Percentiles rank a stretch among this genome's conserved stretches.
These are phyloP conservation scores for Tylopilus subfusipes DNA, from an alignment of 768 basidiomycete genomes.

Conservation along the genomic window DNA sequence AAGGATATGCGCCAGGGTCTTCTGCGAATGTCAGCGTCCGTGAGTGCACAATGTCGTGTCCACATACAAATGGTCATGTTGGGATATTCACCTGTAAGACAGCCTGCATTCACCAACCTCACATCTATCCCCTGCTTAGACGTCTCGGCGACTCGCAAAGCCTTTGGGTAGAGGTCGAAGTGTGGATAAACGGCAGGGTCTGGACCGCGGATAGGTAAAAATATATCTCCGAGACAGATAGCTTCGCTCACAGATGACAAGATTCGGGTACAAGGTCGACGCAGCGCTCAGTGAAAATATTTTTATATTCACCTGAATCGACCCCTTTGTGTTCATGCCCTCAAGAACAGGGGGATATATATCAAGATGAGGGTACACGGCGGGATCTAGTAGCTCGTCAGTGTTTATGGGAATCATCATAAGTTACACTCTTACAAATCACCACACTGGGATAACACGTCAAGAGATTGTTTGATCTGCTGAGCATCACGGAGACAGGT, in stretches of 20 bases:
- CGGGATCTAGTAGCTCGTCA: slow-evolving; percentile 31
- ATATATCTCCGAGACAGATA: not conserved
- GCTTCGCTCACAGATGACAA: slow-evolving; percentile 18
- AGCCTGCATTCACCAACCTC: slow-evolving; percentile 2
- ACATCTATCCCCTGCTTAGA: slow-evolving; percentile 41
- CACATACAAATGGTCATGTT: slow-evolving; percentile 29
- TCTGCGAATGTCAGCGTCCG: slow-evolving; percentile 20
- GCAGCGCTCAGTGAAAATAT: not conserved
- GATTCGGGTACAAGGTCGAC: slow-evolving; percentile 8
- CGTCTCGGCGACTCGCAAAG: slow-evolving; percentile 37
- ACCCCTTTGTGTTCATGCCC: not conserved
- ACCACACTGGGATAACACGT: slow-evolving; percentile 33
- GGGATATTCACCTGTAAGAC: slow-evolving; percentile 22
- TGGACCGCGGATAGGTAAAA: slow-evolving; percentile 10
- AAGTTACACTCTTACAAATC: slow-evolving; percentile 30
- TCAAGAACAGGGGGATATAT: slow-evolving; percentile 33
- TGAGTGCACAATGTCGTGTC: not conserved
- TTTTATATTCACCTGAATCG: not conserved
- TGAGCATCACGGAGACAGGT: not conserved
- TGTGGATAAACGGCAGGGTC: slow-evolving; percentile 42
- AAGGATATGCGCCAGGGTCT: slow-evolving; percentile 42
- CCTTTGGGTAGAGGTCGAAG: slow-evolving; percentile 39
- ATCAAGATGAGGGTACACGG: slow-evolving; percentile 41
- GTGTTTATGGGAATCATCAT: slow-evolving; percentile 1
- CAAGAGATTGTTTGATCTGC: not conserved